Base-by-base conservation (phyloP, 129 eudicot genomes). In the Lactuca sativa region DNA sequence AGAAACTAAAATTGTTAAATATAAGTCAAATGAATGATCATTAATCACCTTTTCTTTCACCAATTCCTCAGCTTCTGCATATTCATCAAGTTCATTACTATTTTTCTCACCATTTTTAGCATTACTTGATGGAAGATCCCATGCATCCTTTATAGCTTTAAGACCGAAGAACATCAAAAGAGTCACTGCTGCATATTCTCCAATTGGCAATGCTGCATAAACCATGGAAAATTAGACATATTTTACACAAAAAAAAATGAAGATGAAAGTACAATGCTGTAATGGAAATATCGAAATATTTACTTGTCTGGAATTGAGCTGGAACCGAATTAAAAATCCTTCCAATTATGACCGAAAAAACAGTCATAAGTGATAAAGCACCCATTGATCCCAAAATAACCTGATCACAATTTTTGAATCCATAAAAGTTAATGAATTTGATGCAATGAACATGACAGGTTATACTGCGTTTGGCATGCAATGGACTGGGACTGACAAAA, bases 331-430 rank as follows among this genome's bases (percentile, higher is more conserved):
- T 86, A 83, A 93, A 93, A 83, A 93, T 83, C 72, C 95, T 81
- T 69, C 98, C 98, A 38, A 93, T 86, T 74, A 93, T 13, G 64
- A 89, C 97, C 5, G 98, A 93, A 7, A 93, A 74, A 77, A 93
- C 72, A 0, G 95, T 71, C 97, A 93, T 93, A 40, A 89, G 84
- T 15, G 95, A 85, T 34, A 93, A 85, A 72, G 98, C 98, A 67
- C 88, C 98, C 98, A 86, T 86, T 53, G 98, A 86, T 78, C 98
- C 98, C 76, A 92, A 67, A 77, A 93, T 87, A 59, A 93, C 98
- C 98, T 93, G 80, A 25, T 64, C 56, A 77, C 77, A 3, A 21
- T 57, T 36, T 43, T 33, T 54, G 9, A 69, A 5, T 59, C 21
- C 25, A 13, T 69, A 25, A 25, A 25, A 25, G 30, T 25, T 25